Conservation (phyloP, 75 land plant genomes). For the Cupressus sempervirens region DNA sequence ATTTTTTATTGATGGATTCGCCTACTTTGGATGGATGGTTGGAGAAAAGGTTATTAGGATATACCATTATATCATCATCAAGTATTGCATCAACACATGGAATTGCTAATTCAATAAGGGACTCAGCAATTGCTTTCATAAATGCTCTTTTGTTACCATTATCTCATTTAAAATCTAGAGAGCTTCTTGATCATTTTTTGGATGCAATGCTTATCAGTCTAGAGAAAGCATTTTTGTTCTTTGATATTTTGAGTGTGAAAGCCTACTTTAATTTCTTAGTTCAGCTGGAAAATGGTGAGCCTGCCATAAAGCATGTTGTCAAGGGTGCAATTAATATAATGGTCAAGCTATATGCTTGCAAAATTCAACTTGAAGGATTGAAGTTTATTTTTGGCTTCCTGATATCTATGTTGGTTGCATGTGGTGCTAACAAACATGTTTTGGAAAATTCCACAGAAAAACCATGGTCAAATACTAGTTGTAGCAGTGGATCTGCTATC, state of each 20-base stretch:
- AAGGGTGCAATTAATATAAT: slow-evolving; percentile 45
- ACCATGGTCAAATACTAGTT: slow-evolving; percentile 20
- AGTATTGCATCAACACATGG: slow-evolving; percentile 19
- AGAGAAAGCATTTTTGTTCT: slow-evolving; percentile 60
- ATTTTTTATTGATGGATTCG: slow-evolving; percentile 66
- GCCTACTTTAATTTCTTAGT: slow-evolving; percentile 67
- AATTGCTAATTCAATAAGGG: slow-evolving; percentile 51
- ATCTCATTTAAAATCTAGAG: slow-evolving; percentile 29
- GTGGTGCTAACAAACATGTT: slow-evolving; percentile 31
- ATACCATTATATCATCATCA: slow-evolving; percentile 18
- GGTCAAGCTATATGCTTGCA: slow-evolving; percentile 54
- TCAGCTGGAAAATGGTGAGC: slow-evolving; percentile 65
- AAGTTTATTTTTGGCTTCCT: slow-evolving; percentile 74
- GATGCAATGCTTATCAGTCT: slow-evolving; percentile 57
- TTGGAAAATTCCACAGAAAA: slow-evolving; percentile 35
- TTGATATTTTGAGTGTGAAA: slow-evolving; percentile 54
- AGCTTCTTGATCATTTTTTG: slow-evolving; percentile 48
- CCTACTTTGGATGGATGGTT: slow-evolving; percentile 61
- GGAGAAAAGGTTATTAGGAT: slow-evolving; percentile 71
- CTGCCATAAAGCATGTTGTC: slow-evolving; percentile 44
- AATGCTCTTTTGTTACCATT: slow-evolving; percentile 38
- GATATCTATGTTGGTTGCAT: slow-evolving; percentile 44
- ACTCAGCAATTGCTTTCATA: slow-evolving; percentile 61
- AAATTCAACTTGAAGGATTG: slow-evolving; percentile 54
- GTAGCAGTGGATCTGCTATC: slow-evolving; percentile 22